phyloP scores from a whole-genome alignment of 2,329 filamentous ascomycete species.

The Alternaria infectoria region DNA sequence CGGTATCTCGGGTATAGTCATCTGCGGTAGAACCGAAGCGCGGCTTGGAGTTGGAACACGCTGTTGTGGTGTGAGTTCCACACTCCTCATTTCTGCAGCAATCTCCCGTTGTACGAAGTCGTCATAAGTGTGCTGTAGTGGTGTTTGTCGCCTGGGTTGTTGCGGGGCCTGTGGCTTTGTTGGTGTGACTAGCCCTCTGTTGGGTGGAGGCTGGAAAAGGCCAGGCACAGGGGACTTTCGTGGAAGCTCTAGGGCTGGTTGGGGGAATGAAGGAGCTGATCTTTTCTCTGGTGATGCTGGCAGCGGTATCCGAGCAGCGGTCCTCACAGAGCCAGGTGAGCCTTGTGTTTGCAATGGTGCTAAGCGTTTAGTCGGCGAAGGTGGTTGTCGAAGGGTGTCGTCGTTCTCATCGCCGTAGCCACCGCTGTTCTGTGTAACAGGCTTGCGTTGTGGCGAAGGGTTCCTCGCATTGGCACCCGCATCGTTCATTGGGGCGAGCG shows the following conservation, averaged over 20 bases:
- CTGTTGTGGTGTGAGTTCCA: slow-evolving; percentile 46
- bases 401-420: slow-evolving; percentile 47
- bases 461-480: slow-evolving; percentile 77
- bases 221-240: slow-evolving; percentile 42
- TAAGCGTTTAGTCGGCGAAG: slow-evolving; percentile 53
- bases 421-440: slow-evolving; percentile 31
- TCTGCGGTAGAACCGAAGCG: slow-evolving; percentile 38
- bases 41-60: slow-evolving; percentile 42
- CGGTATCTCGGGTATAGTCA: slow-evolving; percentile 44
- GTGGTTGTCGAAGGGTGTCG: slow-evolving; percentile 45
- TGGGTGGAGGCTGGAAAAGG: slow-evolving; percentile 40
- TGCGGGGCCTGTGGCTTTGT: slow-evolving; percentile 43
- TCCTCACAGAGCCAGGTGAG: slow-evolving; percentile 50
- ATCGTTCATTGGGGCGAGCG: slow-evolving; percentile 76
- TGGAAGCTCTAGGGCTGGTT: slow-evolving; percentile 32
- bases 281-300: slow-evolving; percentile 55
- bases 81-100: slow-evolving; percentile 48
- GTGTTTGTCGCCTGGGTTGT: slow-evolving; percentile 41
- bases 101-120: slow-evolving; percentile 58
- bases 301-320: slow-evolving; percentile 53
- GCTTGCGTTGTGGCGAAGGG: slow-evolving; percentile 42
- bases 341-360: slow-evolving; percentile 36
- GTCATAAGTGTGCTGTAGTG: slow-evolving; percentile 48
- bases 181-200: slow-evolving; percentile 37
- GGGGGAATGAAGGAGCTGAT: slow-evolving; percentile 39